Conservation (phyloP, 1,139 yeast species). For the Taphrina sp. region DNA sequence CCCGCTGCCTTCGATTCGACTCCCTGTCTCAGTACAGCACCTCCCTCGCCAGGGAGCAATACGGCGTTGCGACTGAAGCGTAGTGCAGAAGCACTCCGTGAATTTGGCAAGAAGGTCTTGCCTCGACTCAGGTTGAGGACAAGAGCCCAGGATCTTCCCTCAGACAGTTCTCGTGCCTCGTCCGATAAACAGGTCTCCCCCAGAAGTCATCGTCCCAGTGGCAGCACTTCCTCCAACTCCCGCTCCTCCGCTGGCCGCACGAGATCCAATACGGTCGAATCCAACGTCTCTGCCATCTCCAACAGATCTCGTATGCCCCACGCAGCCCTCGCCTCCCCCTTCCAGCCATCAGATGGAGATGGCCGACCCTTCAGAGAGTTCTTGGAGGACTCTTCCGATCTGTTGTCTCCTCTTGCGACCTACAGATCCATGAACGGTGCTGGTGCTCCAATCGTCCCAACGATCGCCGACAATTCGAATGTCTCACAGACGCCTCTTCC, state of each 20-base stretch:
- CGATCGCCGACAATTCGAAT: background rate
- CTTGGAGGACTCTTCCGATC: slow-evolving; percentile 6
- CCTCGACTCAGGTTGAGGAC: slow-evolving; percentile 3
- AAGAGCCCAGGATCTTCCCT: background rate
- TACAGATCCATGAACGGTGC: slow-evolving; percentile 1
- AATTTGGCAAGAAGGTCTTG: slow-evolving; percentile 22
- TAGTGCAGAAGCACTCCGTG: slow-evolving; percentile 27
- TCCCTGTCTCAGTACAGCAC: slow-evolving; percentile 16
- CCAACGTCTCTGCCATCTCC: slow-evolving; percentile 13
- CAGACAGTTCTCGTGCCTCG: too few species aligned
- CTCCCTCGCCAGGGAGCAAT: slow-evolving; percentile 12
- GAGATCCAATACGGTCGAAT: slow-evolving; percentile 26
- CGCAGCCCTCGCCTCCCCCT: background rate
- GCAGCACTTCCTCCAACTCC: slow-evolving; percentile 15
- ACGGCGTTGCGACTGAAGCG: slow-evolving; percentile 17
- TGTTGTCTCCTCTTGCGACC: slow-evolving; percentile 17
- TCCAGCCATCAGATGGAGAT: background rate
- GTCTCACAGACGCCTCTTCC: too few species aligned
- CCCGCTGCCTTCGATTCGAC: slow-evolving; percentile 30
- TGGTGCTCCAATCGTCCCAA: background rate
- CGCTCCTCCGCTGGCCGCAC: slow-evolving; percentile 18
- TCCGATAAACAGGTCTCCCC: background rate
- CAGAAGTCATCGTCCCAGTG: background rate
- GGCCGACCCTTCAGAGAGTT: background rate
- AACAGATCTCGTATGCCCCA: background rate